Evolutionary conservation across 352 stramenopile genomes (phyloP), one percentile per base, ranked within the genome.

Genomic region (Globisporangium yorkense): DNA sequence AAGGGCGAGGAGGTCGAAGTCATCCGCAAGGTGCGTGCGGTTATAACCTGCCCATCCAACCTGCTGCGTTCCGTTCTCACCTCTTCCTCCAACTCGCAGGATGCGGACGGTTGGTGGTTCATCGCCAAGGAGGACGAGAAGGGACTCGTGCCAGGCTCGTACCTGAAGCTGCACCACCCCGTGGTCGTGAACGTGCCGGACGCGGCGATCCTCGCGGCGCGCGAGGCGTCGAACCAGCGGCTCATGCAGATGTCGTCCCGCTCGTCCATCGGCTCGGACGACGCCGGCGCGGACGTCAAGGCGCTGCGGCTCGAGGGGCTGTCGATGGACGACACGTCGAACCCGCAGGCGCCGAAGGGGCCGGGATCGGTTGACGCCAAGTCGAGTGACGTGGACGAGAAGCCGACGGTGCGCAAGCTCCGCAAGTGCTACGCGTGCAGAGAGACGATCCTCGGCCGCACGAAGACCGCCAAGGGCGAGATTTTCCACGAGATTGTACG

Each of bases 91-190:
- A 27, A 33, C 24, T 43, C 3, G 35, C 12, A 72, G 65, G 83
- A 93, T 59, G 73, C 67, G 51, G 83, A 93, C 52, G 83, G 83
- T 57, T 93, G 83, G 83, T 93, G 83, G 83, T 89, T 93, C 57
- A 81, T 93, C 29, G 65, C 80, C 20, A 77, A 89, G 35, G 75
- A 89, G 50, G 76, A 74, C 58, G 79, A 91, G 63, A 90, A 91
- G 53, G 83, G 83, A 0, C 71, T 93, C 35, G 83, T 93, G n/a
- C 83, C 83, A 0, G 83, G 80, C 12, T 84, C 80, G 24, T 93
- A 91, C 51, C 39, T 93, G 51, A 68, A 73, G 27, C 75, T 91
- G 49, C 80, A 89, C 54, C 84, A 87, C 54, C 78, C 80, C 1
- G 66, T 61, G 46, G 47, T 78, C n/a, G 62, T 80, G 27, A 68